Conservation (phyloP, 768 basidiomycete genomes). For the Termitomyces bulborhizus region DNA sequence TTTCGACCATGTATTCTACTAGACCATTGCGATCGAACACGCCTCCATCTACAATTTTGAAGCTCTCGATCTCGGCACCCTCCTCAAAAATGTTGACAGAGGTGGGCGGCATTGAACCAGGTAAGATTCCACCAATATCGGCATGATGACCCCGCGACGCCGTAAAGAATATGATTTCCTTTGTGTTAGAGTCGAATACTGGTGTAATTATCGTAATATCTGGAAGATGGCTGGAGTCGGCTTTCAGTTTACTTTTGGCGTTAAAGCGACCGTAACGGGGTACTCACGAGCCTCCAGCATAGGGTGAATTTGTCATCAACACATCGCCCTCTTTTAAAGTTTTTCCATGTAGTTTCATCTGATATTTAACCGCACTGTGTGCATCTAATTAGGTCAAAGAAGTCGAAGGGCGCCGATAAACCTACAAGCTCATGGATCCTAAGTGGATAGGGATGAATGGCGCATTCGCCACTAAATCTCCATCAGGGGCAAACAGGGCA, state of each 20-base stretch:
- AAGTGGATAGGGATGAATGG: constrained; percentile 87
- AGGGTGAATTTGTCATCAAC: constrained; percentile 87
- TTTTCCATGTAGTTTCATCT: constrained; percentile 72
- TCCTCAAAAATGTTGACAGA: constrained; percentile 90
- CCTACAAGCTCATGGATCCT: constrained; percentile 88
- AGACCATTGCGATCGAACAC: constrained; percentile 74
- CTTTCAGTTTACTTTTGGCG: not conserved
- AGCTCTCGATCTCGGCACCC: constrained; percentile 84
- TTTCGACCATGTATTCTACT: constrained; percentile 73
- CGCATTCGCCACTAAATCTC: constrained; percentile 91
- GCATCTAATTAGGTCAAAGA: constrained; percentile 1
- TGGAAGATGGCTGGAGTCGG: constrained; percentile 32
- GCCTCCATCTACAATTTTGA: constrained; percentile 85
- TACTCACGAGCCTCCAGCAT: constrained; percentile 82
- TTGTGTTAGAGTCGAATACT: constrained; percentile 62
- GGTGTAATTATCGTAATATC: constrained; percentile 95
- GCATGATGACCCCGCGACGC: constrained; percentile 94
- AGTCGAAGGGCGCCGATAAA: constrained; percentile 7
- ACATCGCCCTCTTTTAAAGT: constrained; percentile 86
- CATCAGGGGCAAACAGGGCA: constrained; percentile 91
- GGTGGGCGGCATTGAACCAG: constrained; percentile 94
- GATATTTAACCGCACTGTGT: constrained; percentile 76
- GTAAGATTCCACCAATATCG: constrained; percentile 88
- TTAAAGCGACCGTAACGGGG: not conserved
- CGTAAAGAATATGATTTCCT: constrained; percentile 86